Conservation (phyloP, 2,329 filamentous ascomycete genomes). For the Allantophomopsis lycopodina region DNA sequence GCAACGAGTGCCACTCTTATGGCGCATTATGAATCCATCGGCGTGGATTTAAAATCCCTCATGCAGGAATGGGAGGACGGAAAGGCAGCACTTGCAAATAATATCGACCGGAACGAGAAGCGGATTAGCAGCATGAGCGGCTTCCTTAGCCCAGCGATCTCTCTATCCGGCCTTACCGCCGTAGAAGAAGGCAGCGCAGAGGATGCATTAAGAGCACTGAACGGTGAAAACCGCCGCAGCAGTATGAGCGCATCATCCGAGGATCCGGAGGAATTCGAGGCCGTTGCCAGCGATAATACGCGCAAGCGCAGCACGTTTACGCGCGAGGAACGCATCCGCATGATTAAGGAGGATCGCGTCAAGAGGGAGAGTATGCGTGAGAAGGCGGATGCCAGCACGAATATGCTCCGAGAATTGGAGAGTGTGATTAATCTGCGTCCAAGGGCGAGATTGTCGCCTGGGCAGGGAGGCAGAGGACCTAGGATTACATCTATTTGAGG, state of each 20-base stretch:
- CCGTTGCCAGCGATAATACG: conserved; percentile 62
- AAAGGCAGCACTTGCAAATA: conserved; percentile 66
- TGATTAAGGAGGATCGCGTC: conserved; percentile 77
- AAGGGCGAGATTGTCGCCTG: conserved; percentile 11
- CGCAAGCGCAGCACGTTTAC: conserved; percentile 59
- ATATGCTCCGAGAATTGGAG: conserved; percentile 87
- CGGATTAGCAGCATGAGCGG: conserved; percentile 47
- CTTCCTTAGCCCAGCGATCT: conserved; percentile 40
- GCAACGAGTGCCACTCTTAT: conserved; percentile 64
- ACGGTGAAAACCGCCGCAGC: conserved; percentile 46
- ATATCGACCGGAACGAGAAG: conserved; percentile 70
- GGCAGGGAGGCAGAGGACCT: conserved; percentile 5
- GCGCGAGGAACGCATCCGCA: conserved; percentile 74
- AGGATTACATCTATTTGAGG: conserved; percentile 20
- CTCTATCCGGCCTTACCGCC: conserved; percentile 54
- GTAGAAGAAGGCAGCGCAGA: conserved; percentile 44
- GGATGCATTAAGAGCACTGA: conserved; percentile 66
- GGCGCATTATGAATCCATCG: conserved; percentile 89
- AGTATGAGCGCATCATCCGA: conserved; percentile 35
- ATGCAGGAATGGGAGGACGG: conserved; percentile 81
- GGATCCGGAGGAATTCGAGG: conserved; percentile 81
- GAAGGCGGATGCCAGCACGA: conserved; percentile 66
- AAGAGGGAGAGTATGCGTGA: conserved; percentile 59
- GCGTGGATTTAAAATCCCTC: conserved; percentile 67
- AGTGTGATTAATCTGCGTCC: conserved; percentile 61